phyloP scores from a whole-genome alignment of 805 yeast species.

The Wickerhamomyces queroliae region DNA sequence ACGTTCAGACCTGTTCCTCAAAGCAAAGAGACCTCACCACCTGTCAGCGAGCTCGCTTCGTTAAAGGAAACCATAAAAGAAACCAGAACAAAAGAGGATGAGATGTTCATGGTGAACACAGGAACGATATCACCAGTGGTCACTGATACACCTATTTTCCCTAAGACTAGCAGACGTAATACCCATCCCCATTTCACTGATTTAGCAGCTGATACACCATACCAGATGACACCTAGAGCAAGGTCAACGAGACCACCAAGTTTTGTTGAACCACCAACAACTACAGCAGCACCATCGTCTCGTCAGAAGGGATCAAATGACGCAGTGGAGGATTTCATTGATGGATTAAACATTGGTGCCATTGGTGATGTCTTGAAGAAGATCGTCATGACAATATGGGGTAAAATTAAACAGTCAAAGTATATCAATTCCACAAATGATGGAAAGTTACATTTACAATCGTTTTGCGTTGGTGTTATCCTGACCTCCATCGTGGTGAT shows the following conservation, averaged over 20 bases:
- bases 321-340: constrained; percentile 7
- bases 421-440: constrained; percentile 16
- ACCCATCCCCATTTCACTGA: too few relatives aligned
- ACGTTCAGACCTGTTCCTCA: too few relatives aligned
- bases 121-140: too few relatives aligned
- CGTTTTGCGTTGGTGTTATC: constrained; percentile 19
- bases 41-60: too few relatives aligned
- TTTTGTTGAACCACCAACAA: too few relatives aligned
- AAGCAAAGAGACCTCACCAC: too few relatives aligned
- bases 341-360: constrained; percentile 8
- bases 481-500: constrained; percentile 11
- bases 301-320: background rate
- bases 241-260: background rate
- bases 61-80: too few relatives aligned
- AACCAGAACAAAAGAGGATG: too few relatives aligned
- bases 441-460: constrained; percentile 22
- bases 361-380: constrained; percentile 2
- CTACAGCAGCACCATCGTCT: background rate
- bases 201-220: background rate
- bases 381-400: background rate
- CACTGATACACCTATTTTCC: too few relatives aligned
- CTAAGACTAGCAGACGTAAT: too few relatives aligned
- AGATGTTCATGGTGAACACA: too few relatives aligned
- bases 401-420: constrained; percentile 10
- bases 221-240: background rate